A percentile compares a stretch with the other conserved stretches of the same genome.
Conservation (phyloP, 768 basidiomycete species). For the Tulasnella sp. region DNA sequence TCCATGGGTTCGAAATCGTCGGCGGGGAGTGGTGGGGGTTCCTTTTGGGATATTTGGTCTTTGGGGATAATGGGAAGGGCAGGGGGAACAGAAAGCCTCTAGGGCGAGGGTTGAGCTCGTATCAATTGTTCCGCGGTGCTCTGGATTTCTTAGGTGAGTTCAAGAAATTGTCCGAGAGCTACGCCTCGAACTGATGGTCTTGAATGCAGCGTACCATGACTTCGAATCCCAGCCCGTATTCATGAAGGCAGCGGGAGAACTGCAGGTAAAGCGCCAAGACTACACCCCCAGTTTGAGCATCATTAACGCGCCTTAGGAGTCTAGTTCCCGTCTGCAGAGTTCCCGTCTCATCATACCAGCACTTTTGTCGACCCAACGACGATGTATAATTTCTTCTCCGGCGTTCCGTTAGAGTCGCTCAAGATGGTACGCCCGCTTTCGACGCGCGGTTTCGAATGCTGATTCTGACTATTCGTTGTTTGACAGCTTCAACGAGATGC, state of each 20-base stretch:
- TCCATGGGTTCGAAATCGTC: conserved; percentile 33
- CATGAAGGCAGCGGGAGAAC: conserved; percentile 51
- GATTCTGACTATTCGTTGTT: neutral
- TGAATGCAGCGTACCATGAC: conserved; percentile 60
- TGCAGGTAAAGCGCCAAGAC: conserved; percentile 44
- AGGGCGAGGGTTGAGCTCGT: conserved; percentile 80
- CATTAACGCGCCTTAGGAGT: neutral
- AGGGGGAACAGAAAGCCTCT: conserved; percentile 49
- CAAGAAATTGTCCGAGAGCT: neutral
- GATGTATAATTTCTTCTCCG: conserved; percentile 68
- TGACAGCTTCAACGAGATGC: conserved; percentile 73
- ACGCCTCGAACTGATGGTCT: neutral
- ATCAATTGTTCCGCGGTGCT: conserved; percentile 82
- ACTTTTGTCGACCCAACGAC: conserved; percentile 73
- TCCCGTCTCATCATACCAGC: neutral
- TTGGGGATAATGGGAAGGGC: conserved; percentile 41
- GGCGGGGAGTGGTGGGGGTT: conserved; percentile 65
- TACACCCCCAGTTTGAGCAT: neutral
- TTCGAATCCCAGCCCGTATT: conserved; percentile 56
- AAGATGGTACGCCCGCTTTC: conserved; percentile 53
- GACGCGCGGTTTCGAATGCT: conserved; percentile 34
- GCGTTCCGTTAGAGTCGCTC: conserved; percentile 71
- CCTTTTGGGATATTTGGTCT: conserved; percentile 54
- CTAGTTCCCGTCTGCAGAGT: conserved; percentile 21
- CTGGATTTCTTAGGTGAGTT: conserved; percentile 75